Evolutionary conservation across 371 early-diverging fungal species (phyloP).

Genomic region (Massospora cicadina): DNA sequence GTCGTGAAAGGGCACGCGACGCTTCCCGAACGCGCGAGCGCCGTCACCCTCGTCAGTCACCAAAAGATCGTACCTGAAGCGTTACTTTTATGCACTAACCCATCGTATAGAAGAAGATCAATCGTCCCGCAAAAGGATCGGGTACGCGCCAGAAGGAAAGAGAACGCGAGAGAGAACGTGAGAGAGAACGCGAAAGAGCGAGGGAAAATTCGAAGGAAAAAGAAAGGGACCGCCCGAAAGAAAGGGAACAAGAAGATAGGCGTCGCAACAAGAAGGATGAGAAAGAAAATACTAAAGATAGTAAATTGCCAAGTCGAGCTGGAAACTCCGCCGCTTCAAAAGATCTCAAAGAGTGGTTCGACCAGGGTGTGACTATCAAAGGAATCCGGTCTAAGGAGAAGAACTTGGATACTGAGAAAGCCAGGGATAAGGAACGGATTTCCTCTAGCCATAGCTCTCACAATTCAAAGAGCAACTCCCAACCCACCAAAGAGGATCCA

Average conservation of each 20-base stretch:
- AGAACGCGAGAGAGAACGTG: neutral
- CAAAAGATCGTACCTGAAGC: neutral
- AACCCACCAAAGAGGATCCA: neutral
- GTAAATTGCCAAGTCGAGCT: neutral
- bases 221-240: neutral
- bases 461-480: neutral
- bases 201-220: neutral
- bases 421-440: neutral
- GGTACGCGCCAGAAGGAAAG: neutral
- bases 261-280: neutral
- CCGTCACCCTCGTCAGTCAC: neutral
- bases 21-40: neutral
- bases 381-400: neutral
- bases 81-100: neutral
- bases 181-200: neutral
- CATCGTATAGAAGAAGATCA: neutral
- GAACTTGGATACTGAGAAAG: neutral
- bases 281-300: neutral
- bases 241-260: neutral
- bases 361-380: neutral
- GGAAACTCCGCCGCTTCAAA: neutral
- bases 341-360: neutral
- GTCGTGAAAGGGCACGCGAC: neutral
- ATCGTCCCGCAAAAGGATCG: neutral
- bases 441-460: neutral